Conservation (phyloP, 2,329 filamentous ascomycete species). For the Talaromyces sp. region DNA sequence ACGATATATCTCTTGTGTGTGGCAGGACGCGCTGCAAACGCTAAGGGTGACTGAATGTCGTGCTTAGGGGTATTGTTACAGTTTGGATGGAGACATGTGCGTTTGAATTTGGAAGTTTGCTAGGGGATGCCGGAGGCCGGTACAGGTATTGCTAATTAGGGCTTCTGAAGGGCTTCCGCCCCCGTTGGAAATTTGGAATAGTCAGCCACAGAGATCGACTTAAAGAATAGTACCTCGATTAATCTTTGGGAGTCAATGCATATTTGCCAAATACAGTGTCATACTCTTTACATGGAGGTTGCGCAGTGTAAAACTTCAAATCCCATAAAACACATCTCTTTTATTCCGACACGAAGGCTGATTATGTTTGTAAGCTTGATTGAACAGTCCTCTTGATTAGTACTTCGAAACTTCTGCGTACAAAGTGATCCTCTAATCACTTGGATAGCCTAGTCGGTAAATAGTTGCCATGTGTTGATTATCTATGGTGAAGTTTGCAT, state of each 20-base stretch:
- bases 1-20: too few species aligned
- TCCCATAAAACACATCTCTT: slow-evolving; percentile 37
- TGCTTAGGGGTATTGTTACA: too few species aligned
- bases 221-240: too few species aligned
- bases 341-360: slow-evolving; percentile 31
- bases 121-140: too few species aligned
- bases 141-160: too few species aligned
- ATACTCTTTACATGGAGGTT: slow-evolving; percentile 13
- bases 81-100: too few species aligned
- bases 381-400: slow-evolving; percentile 25
- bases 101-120: too few species aligned
- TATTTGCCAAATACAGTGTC: slow-evolving; percentile 5
- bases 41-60: too few species aligned
- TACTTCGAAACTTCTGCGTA: slow-evolving; percentile 25
- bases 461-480: slow-evolving; percentile 1
- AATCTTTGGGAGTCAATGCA: slow-evolving; percentile 5
- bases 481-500: slow-evolving; percentile 54
- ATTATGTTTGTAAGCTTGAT: slow-evolving; percentile 40
- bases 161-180: not conserved
- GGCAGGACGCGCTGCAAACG: too few species aligned
- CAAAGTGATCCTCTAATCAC: slow-evolving; percentile 2
- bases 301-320: not conserved
- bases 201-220: too few species aligned
- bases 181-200: not conserved
- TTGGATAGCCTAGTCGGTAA: not conserved